Conservation (phyloP, 257 asterid species). For the Misopates orontium region DNA sequence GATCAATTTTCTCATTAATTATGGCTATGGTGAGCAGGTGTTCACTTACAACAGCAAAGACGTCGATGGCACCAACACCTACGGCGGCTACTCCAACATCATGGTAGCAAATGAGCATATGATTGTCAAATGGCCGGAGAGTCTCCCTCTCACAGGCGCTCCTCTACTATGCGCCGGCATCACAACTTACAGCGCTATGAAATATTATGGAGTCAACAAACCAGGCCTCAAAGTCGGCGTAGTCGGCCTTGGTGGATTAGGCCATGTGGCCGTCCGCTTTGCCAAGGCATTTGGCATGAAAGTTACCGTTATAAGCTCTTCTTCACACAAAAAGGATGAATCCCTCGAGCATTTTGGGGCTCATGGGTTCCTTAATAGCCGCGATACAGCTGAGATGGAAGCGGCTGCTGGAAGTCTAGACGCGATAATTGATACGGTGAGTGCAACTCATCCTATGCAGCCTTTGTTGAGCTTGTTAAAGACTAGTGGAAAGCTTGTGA, state of each 20-base stretch:
- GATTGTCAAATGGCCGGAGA: slow-evolving; percentile 40
- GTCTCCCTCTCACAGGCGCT: slow-evolving; percentile 36
- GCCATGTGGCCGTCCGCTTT: slow-evolving; percentile 43
- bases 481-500: slow-evolving; percentile 35
- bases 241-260: slow-evolving; percentile 46
- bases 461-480: slow-evolving; percentile 34
- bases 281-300: slow-evolving; percentile 38
- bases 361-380: slow-evolving; percentile 35
- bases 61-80: slow-evolving; percentile 31
- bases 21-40: no score
- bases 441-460: slow-evolving; percentile 29
- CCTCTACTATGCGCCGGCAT: slow-evolving; percentile 45
- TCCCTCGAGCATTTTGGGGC: slow-evolving; percentile 36
- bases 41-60: slow-evolving; percentile 29
- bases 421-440: slow-evolving; percentile 39
- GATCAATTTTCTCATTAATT: no score
- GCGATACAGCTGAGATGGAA: slow-evolving; percentile 27
- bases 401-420: slow-evolving; percentile 37
- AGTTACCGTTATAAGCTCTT: slow-evolving; percentile 44
- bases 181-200: slow-evolving; percentile 40
- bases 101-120: slow-evolving; percentile 36
- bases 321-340: slow-evolving; percentile 30
- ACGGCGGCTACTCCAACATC: slow-evolving; percentile 42
- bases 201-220: slow-evolving; percentile 35
- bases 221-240: slow-evolving; percentile 41